Evolutionary conservation across 73 alveolate genomes (phyloP).

Genomic region (Blepharisma japonicum): DNA sequence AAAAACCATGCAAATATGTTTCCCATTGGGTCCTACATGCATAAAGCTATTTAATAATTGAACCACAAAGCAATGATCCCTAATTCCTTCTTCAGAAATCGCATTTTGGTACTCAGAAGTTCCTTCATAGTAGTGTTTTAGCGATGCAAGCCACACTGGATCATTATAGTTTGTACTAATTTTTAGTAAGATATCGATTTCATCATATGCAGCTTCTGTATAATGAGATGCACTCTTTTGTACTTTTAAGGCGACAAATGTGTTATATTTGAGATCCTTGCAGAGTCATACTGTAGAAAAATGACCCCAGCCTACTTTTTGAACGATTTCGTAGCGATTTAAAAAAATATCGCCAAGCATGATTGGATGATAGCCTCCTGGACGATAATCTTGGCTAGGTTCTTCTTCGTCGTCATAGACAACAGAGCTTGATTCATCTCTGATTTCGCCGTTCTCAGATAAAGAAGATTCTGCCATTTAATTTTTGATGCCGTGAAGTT

Average conservation of each 20-base stretch:
- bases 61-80: slow-evolving; percentile 22
- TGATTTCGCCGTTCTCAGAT: no score
- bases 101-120: background rate
- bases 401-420: slow-evolving; percentile 83
- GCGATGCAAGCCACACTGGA: slow-evolving; percentile 69
- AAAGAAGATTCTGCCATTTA: no score
- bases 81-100: background rate
- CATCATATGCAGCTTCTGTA: slow-evolving; percentile 99
- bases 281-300: slow-evolving; percentile 99
- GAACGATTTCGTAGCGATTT: slow-evolving; percentile 90
- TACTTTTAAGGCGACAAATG: slow-evolving; percentile 90
- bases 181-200: slow-evolving; percentile 93
- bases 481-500: no score
- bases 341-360: slow-evolving; percentile 94
- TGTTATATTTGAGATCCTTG: slow-evolving; percentile 78
- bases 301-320: slow-evolving; percentile 99
- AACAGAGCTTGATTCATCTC: slow-evolving; percentile 12
- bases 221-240: slow-evolving; percentile 97
- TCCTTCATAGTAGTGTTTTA: background rate
- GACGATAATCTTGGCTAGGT: slow-evolving; percentile 84
- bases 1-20: slow-evolving; percentile 95
- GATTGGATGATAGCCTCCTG: slow-evolving; percentile 99
- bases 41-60: slow-evolving; percentile 69
- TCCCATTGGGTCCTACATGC: slow-evolving; percentile 82
- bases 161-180: slow-evolving; percentile 76